Percentiles rank a stretch among this genome's conserved stretches.
phyloP scores from a whole-genome alignment of 371 early-diverging fungal species.

The Sporodiniella umbellata region DNA sequence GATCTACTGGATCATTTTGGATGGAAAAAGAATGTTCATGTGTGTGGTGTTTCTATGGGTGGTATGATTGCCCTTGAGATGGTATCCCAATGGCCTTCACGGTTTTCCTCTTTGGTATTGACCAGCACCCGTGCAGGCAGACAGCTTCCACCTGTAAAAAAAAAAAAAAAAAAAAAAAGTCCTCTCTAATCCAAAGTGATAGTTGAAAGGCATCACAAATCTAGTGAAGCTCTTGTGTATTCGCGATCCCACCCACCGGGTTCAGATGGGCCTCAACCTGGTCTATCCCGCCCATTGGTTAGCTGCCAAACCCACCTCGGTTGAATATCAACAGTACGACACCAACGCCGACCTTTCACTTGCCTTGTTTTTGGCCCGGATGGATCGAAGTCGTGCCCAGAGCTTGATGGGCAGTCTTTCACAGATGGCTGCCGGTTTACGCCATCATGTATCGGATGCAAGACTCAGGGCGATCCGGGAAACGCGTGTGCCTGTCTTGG shows the following conservation, averaged over 20 bases:
- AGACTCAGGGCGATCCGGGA: conserved; percentile 15
- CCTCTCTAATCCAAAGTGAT: too few species aligned
- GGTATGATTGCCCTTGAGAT: conserved; percentile 66
- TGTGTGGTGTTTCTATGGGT: conserved; percentile 71
- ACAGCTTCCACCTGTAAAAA: conserved; percentile 30
- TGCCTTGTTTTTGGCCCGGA: conserved; percentile 5
- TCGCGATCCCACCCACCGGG: conserved; percentile 9
- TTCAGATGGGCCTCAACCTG: conserved; percentile 8
- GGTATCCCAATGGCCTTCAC: conserved; percentile 20
- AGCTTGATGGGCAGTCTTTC: conserved; percentile 20
- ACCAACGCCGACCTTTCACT: conserved; percentile 20
- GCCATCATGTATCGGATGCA: conserved; percentile 25
- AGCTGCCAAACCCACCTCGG: conserved; percentile 3
- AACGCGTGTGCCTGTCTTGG: conserved; percentile 9
- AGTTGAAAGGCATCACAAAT: conserved; percentile 22
- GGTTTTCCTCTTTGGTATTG: conserved; percentile 25
- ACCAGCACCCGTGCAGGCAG: conserved; percentile 25
- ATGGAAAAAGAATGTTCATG: conserved; percentile 58
- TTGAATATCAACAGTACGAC: conserved; percentile 9
- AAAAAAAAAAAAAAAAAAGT: not conserved
- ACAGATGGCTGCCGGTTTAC: conserved; percentile 21
- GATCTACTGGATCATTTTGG: conserved; percentile 56
- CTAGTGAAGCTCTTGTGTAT: conserved; percentile 11
- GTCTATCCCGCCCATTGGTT: conserved; percentile 28
- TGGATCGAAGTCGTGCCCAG: conserved; percentile 20